phyloP scores from a whole-genome alignment of 1,284 basidiomycete species.

The Sanghuangporus baumii region DNA sequence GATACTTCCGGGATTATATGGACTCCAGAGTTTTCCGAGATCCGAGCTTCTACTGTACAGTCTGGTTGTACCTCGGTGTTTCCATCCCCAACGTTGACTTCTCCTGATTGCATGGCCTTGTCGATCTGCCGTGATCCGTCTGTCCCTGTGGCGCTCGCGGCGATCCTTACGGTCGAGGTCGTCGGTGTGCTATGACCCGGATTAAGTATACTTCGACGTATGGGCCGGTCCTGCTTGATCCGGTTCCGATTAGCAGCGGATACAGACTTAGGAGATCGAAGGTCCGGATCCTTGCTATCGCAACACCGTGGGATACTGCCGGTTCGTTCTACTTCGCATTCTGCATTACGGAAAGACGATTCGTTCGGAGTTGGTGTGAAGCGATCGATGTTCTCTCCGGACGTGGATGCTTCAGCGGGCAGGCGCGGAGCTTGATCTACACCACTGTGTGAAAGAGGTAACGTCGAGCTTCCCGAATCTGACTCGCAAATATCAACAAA shows the following conservation, averaged over 20 bases:
- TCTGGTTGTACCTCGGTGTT: too few species aligned
- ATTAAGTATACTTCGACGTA: background rate
- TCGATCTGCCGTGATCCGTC: background rate
- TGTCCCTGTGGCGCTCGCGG: background rate
- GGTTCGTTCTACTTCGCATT: background rate
- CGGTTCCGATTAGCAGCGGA: background rate
- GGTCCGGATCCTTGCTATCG: background rate
- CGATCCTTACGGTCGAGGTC: background rate
- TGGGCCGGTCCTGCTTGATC: background rate
- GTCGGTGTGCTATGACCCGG: background rate
- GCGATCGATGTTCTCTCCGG: too few species aligned
- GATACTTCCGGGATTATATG: too few species aligned
- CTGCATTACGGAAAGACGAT: background rate
- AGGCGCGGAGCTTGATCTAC: too few species aligned
- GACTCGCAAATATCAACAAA: too few species aligned
- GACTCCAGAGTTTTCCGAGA: too few species aligned
- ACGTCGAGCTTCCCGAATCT: too few species aligned
- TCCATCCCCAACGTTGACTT: too few species aligned
- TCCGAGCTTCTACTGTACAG: too few species aligned
- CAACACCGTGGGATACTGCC: background rate
- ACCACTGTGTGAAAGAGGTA: too few species aligned
- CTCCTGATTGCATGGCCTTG: too few species aligned
- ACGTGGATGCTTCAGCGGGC: too few species aligned
- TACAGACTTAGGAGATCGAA: background rate
- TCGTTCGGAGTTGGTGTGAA: background rate